A percentile compares a stretch with the other conserved stretches of the same genome.
Conservation (phyloP, 257 asterid genomes). For the Petrea volubilis region DNA sequence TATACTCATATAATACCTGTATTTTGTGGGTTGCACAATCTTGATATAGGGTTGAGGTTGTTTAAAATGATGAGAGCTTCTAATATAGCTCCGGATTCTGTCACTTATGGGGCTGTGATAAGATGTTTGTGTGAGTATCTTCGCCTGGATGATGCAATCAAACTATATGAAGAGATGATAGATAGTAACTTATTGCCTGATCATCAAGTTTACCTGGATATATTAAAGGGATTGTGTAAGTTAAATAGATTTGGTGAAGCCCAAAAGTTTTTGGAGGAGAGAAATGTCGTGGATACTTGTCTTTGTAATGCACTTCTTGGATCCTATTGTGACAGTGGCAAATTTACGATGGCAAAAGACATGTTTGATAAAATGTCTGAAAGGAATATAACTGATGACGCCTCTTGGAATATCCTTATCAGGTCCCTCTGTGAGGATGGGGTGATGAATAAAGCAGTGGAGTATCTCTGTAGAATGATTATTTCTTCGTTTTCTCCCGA, state of each 20-base stretch:
- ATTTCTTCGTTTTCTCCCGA: conserved; percentile 47
- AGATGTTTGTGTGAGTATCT: conserved; percentile 58
- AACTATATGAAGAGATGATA: conserved; percentile 57
- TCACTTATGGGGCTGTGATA: conserved; percentile 52
- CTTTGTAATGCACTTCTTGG: conserved; percentile 61
- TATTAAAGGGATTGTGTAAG: conserved; percentile 54
- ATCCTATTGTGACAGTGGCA: conserved; percentile 45
- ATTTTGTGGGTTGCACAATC: conserved; percentile 49
- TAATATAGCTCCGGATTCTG: conserved; percentile 40
- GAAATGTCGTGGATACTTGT: conserved; percentile 32
- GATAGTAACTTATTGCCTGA: conserved; percentile 45
- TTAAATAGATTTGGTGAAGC: conserved; percentile 52
- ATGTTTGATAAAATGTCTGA: conserved; percentile 54
- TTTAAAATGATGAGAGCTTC: conserved; percentile 59
- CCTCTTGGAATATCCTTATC: conserved; percentile 70
- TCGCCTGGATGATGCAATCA: conserved; percentile 62
- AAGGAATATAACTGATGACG: conserved; percentile 39
- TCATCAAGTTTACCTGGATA: conserved; percentile 37
- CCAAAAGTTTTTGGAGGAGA: conserved; percentile 48
- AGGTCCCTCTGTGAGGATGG: conserved; percentile 48
- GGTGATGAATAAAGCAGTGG: conserved; percentile 47
- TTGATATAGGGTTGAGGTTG: conserved; percentile 50
- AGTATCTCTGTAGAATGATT: conserved; percentile 68
- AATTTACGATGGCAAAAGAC: conserved; percentile 39
- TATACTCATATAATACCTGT: conserved; percentile 50